These are phyloP conservation scores for Aureobasidium sp. DNA, from an alignment of 2,329 filamentous ascomycete species.

Conservation along the genomic window DNA sequence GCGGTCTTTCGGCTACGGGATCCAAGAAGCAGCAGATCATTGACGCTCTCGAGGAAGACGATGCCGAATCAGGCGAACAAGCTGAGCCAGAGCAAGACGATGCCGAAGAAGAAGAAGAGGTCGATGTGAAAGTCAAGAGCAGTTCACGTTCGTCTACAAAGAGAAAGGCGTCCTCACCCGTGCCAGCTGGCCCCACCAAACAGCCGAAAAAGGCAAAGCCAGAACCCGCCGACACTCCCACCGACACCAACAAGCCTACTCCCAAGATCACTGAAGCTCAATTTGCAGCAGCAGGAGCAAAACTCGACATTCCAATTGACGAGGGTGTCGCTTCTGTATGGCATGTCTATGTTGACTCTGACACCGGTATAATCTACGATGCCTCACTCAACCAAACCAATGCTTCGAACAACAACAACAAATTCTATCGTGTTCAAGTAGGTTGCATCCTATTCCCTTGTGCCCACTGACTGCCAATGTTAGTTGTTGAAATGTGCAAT, in stretches of 20 bases:
- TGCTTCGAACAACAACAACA: constrained; percentile 66
- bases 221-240: constrained; percentile 17
- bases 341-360: constrained; percentile 57
- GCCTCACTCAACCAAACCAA: constrained; percentile 75
- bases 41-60: constrained; percentile 31
- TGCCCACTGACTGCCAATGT: too few species aligned
- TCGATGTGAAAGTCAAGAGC: constrained; percentile 26
- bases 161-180: neutral
- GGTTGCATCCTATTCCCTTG: neutral
- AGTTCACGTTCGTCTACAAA: constrained; percentile 18
- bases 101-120: neutral
- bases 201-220: constrained; percentile 20
- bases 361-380: constrained; percentile 62
- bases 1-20: constrained; percentile 35
- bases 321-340: constrained; percentile 30
- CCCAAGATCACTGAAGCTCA: constrained; percentile 40
- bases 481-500: too few species aligned
- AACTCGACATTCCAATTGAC: constrained; percentile 43
- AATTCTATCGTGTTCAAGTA: constrained; percentile 72
- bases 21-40: constrained; percentile 36
- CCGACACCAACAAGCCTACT: constrained; percentile 27
- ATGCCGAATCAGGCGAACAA: constrained; percentile 14
- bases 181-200: constrained; percentile 14
- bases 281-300: constrained; percentile 35
- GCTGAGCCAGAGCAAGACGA: neutral